Evolutionary conservation across 2,329 filamentous ascomycete genomes (phyloP).

Genomic region (Arthrobotrys sphaeroides): DNA sequence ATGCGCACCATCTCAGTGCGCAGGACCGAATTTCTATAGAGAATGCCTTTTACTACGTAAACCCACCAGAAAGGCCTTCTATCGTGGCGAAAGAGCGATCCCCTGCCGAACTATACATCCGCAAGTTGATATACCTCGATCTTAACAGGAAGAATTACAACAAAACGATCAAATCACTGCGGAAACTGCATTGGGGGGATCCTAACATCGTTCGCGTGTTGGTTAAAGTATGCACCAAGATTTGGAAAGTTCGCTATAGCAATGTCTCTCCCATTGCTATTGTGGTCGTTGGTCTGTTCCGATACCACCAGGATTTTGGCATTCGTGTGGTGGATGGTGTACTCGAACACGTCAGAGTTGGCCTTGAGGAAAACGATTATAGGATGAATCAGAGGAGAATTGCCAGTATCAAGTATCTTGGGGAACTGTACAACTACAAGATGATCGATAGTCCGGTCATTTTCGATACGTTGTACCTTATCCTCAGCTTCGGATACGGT

Average conservation of each 20-base stretch:
- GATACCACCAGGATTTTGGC: constrained; percentile 90
- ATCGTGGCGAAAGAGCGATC: constrained; percentile 97
- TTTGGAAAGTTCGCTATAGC: constrained; percentile 95
- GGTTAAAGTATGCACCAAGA: constrained; percentile 93
- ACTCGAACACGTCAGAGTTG: constrained; percentile 85
- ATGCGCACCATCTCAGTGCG: constrained; percentile 84
- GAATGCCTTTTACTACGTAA: constrained; percentile 97
- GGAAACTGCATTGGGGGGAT: constrained; percentile 97
- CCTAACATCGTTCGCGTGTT: constrained; percentile 80
- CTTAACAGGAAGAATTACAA: constrained; percentile 94
- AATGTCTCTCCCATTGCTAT: constrained; percentile 94
- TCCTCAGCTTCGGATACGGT: constrained; percentile 90
- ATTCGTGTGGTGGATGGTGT: constrained; percentile 91
- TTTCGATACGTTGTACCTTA: constrained; percentile 93
- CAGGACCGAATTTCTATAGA: constrained; percentile 98
- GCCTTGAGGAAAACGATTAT: constrained; percentile 95
- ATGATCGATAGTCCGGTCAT: constrained; percentile 95
- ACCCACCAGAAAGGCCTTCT: constrained; percentile 89
- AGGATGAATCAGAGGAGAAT: constrained; percentile 95
- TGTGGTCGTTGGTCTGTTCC: constrained; percentile 84
- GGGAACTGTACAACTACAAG: constrained; percentile 96
- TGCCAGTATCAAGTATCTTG: constrained; percentile 94
- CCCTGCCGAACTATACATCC: constrained; percentile 89
- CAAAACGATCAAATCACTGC: constrained; percentile 91
- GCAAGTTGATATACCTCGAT: constrained; percentile 91